These are phyloP conservation scores for Mrakia hoshinonis DNA, from an alignment of 768 basidiomycete species.

Conservation along the genomic window DNA sequence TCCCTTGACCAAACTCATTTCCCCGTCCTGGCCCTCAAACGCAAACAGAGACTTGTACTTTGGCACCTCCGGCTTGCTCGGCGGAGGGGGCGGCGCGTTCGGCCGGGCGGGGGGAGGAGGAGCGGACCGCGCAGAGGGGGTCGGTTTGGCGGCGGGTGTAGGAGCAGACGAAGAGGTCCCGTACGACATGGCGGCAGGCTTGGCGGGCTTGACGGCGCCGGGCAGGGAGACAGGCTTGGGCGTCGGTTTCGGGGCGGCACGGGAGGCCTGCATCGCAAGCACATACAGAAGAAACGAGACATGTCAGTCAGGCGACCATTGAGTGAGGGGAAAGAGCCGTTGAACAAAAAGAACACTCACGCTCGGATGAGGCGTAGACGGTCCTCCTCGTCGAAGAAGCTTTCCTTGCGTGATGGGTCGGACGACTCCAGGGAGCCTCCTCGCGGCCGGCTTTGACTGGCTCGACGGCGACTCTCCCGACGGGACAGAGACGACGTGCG, in stretches of 20 bases:
- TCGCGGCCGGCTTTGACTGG: conserved; percentile 70
- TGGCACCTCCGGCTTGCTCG: conserved; percentile 57
- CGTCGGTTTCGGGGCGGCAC: conserved; percentile 2
- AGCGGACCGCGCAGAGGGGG: conserved; percentile 41
- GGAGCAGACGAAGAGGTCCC: conserved; percentile 41
- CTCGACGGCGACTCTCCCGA: conserved; percentile 80
- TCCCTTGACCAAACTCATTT: conserved; percentile 81
- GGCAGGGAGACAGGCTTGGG: conserved; percentile 24
- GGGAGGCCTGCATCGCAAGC: background rate
- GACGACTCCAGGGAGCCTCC: conserved; percentile 75
- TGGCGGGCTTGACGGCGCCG: conserved; percentile 9
- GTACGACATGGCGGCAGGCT: conserved; percentile 17
- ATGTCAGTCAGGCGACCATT: too few relatives aligned
- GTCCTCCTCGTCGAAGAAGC: conserved; percentile 66
- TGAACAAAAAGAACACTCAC: background rate
- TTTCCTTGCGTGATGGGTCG: conserved; percentile 79
- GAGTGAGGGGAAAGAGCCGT: background rate
- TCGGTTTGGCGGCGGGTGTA: conserved; percentile 43
- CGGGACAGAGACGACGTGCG: conserved; percentile 74
- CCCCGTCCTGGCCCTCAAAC: conserved; percentile 84
- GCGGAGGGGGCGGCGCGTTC: conserved; percentile 50
- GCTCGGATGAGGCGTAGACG: conserved; percentile 43
- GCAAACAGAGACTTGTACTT: conserved; percentile 80
- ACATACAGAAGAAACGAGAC: too few relatives aligned
- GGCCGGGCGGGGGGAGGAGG: conserved; percentile 44